Evolutionary conservation across 768 basidiomycete genomes (phyloP), one percentile per base, ranked within the genome.

Genomic region (Cyclocybe cylindracea): DNA sequence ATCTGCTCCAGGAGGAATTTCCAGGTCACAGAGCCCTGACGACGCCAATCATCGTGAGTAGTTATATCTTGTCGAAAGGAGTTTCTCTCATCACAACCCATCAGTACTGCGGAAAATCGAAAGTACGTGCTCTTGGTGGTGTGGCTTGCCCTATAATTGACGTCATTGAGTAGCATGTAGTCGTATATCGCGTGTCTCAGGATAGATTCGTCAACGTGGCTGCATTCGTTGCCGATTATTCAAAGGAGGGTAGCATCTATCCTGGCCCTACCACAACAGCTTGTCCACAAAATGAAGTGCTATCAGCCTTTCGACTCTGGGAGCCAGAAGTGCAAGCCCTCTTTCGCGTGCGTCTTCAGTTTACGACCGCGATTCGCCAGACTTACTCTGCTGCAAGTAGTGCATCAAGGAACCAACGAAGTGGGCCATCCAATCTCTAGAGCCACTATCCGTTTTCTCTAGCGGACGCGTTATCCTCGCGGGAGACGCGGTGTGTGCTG

Each of bases 161-260:
- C 2, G 18, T 45, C n/a, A 45, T n/a, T 33, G 31, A 10, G 24
- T 24, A 84, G 81, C 75, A 79, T 61, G 48, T 80, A 13, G 65
- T 83, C 2, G 70, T 67, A 0, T 85, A 85, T 61, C 74, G 79
- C 0, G 73, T 85, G 10, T 76, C 79, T 2, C 67, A 72, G 33
- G 80, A 78, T 9, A 68, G 69, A 46, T 63, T 73, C 24, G 67
- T 85, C 53, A 85, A 83, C 55, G 64, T 83, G 31, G 80, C 73
- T 4, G 77, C 72, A 6, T 74, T 77, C 40, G 67, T 16, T 19
- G 49, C 53, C 9, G 57, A 66, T 41, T 36, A 37, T 0, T 55
- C 60, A 4, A 68, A 68, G n/a, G 71, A 78, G 47, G 67, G 64
- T 8, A 70, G 72, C 0, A 61, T 65, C 11, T 61, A 71, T 39